These are phyloP conservation scores for Fusarium nygamai DNA, from an alignment of 2,329 filamentous ascomycete genomes.

Conservation along the genomic window DNA sequence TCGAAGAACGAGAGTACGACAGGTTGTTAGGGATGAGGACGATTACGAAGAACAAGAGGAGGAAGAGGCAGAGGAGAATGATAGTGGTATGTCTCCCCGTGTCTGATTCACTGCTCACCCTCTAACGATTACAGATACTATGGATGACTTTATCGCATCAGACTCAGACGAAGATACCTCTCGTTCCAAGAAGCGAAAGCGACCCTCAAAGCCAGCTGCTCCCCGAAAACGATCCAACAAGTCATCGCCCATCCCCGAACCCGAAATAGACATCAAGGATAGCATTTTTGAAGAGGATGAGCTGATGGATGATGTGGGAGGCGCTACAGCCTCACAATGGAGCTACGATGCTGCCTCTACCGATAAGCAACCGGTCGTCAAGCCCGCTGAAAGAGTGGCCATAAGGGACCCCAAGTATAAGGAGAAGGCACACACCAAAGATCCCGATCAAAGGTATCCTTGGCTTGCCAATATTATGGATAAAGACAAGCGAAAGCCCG, in stretches of 20 bases:
- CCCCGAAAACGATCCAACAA: slow-evolving; percentile 72
- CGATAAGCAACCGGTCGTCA: slow-evolving; percentile 50
- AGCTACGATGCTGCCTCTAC: slow-evolving; percentile 65
- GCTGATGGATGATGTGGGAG: slow-evolving; percentile 64
- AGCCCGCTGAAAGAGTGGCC: slow-evolving; percentile 43
- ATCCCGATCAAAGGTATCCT: slow-evolving; percentile 86
- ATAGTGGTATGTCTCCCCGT: slow-evolving; percentile 62
- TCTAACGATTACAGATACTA: slow-evolving; percentile 63
- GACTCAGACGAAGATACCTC: slow-evolving; percentile 76
- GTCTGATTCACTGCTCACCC: too few relatives aligned
- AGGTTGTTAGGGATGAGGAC: slow-evolving; percentile 71
- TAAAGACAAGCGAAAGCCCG: slow-evolving; percentile 80
- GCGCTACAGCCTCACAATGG: slow-evolving; percentile 86
- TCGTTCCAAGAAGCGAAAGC: slow-evolving; percentile 78
- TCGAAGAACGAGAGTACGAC: slow-evolving; percentile 60
- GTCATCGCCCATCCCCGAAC: slow-evolving; percentile 50
- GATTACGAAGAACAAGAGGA: slow-evolving; percentile 80
- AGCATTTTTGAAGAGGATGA: slow-evolving; percentile 64
- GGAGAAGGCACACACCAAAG: slow-evolving; percentile 79
- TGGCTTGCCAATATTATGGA: slow-evolving; percentile 91
- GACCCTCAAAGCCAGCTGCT: slow-evolving; percentile 61
- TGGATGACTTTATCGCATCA: slow-evolving; percentile 87
- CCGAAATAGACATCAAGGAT: slow-evolving; percentile 45
- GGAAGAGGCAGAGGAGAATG: slow-evolving; percentile 67
- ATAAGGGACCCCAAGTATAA: slow-evolving; percentile 53